phyloP scores from a whole-genome alignment of 2,329 filamentous ascomycete genomes.

The Sphaceloma murrayae region DNA sequence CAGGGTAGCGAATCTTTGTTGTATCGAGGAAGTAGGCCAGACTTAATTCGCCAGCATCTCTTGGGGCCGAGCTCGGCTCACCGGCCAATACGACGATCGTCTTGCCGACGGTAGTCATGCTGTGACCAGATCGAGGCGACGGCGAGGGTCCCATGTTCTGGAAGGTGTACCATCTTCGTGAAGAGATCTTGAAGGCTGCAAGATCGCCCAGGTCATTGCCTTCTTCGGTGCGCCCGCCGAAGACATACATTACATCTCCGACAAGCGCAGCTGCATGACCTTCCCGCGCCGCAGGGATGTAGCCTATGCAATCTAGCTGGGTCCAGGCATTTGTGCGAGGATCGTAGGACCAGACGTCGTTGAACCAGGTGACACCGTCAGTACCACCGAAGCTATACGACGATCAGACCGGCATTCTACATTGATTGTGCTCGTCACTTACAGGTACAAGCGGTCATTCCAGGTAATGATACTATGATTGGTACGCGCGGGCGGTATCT shows the following conservation, averaged over 20 bases:
- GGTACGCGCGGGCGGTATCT: constrained; percentile 76
- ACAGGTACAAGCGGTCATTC: constrained; percentile 90
- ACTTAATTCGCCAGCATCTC: constrained; percentile 73
- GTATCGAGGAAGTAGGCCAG: constrained; percentile 90
- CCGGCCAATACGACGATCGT: constrained; percentile 86
- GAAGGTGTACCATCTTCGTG: constrained; percentile 95
- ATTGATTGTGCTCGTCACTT: constrained; percentile 34
- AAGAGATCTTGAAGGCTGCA: constrained; percentile 72
- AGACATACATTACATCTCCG: constrained; percentile 98
- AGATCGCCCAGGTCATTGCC: constrained; percentile 87
- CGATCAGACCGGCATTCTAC: constrained; percentile 16
- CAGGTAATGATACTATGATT: constrained; percentile 90
- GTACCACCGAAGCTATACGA: constrained; percentile 79
- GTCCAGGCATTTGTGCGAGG: constrained; percentile 73
- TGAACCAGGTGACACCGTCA: constrained; percentile 94
- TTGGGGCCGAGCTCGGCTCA: constrained; percentile 80
- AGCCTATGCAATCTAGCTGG: constrained; percentile 91
- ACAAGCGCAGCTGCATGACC: constrained; percentile 90
- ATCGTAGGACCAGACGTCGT: constrained; percentile 97
- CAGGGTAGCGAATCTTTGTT: constrained; percentile 86
- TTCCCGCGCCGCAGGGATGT: constrained; percentile 87
- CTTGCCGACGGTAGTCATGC: constrained; percentile 92
- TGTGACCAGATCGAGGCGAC: constrained; percentile 86
- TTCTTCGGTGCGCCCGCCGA: constrained; percentile 90
- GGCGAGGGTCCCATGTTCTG: constrained; percentile 98